Evolutionary conservation across 331 rosid species (phyloP).

Genomic region (Arachis monticola): DNA sequence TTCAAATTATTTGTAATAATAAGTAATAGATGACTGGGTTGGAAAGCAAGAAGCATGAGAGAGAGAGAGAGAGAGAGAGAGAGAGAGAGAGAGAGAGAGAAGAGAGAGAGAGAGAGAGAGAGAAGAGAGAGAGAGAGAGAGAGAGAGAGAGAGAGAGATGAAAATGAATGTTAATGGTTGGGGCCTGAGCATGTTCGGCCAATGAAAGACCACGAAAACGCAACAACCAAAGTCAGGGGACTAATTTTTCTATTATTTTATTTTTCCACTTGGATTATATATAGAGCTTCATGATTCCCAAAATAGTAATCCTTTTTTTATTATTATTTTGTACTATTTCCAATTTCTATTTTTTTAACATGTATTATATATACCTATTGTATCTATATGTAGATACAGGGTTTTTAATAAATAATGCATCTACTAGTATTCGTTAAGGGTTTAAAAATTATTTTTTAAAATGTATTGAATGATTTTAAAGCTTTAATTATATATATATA

Average conservation of each 20-base stretch:
- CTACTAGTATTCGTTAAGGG: no score
- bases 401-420: no score
- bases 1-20: neutral
- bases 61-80: constrained; percentile 38
- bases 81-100: constrained; percentile 29
- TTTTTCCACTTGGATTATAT: neutral
- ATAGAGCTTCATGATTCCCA: constrained; percentile 26
- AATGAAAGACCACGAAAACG: constrained; percentile 33
- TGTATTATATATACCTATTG: no score
- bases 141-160: neutral
- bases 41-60: neutral
- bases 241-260: constrained; percentile 9
- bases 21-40: neutral
- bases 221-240: constrained; percentile 41
- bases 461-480: no score
- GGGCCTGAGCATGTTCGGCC: constrained; percentile 25
- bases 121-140: constrained; percentile 10
- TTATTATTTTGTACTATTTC: no score
- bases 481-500: no score
- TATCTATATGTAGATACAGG: no score
- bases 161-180: constrained; percentile 31
- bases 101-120: constrained; percentile 29
- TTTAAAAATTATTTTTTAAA: no score
- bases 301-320: constrained; percentile 14
- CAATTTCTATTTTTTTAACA: no score